Conservation (phyloP, 2,329 filamentous ascomycete genomes). For the Paraconiothyrium sp. region DNA sequence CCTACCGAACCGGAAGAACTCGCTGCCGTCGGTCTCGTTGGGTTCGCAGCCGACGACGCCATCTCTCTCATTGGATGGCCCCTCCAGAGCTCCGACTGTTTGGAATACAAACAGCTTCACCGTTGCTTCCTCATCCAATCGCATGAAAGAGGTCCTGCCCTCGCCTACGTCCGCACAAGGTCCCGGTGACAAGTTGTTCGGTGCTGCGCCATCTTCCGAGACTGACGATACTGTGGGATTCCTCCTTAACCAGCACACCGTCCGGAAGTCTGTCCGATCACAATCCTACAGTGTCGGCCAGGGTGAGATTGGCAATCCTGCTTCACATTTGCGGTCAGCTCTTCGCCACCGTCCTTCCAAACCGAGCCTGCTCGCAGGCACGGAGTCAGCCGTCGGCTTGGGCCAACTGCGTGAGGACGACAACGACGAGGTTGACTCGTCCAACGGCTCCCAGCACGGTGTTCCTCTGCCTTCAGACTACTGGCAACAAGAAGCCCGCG, state of each 20-base stretch:
- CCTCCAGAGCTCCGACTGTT: slow-evolving; percentile 49
- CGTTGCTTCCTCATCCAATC: slow-evolving; percentile 29
- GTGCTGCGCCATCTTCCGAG: slow-evolving; percentile 44
- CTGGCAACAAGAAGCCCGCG: slow-evolving; percentile 38
- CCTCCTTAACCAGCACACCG: slow-evolving; percentile 62
- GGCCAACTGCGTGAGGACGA: slow-evolving; percentile 50
- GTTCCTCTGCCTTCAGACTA: slow-evolving; percentile 48
- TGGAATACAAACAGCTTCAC: slow-evolving; percentile 53
- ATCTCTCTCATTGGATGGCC: slow-evolving; percentile 63
- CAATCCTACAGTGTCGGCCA: slow-evolving; percentile 97
- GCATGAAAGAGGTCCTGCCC: slow-evolving; percentile 44
- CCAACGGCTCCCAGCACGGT: slow-evolving; percentile 65
- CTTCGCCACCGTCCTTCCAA: slow-evolving; percentile 83
- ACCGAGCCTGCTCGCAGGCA: slow-evolving; percentile 72
- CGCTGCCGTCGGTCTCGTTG: slow-evolving; percentile 73
- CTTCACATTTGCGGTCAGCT: slow-evolving; percentile 57
- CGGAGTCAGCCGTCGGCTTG: slow-evolving; percentile 58
- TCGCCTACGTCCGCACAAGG: slow-evolving; percentile 45
- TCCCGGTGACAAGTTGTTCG: slow-evolving; percentile 32
- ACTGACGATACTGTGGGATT: slow-evolving; percentile 60
- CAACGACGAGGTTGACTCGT: slow-evolving; percentile 72
- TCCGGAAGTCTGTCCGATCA: slow-evolving; percentile 91
- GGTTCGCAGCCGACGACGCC: slow-evolving; percentile 84
- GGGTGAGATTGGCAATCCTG: slow-evolving; percentile 66
- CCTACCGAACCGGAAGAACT: slow-evolving; percentile 77